Evolutionary conservation across 192 early-diverging fungal species (phyloP).

Genomic region (Podochytrium sp.): DNA sequence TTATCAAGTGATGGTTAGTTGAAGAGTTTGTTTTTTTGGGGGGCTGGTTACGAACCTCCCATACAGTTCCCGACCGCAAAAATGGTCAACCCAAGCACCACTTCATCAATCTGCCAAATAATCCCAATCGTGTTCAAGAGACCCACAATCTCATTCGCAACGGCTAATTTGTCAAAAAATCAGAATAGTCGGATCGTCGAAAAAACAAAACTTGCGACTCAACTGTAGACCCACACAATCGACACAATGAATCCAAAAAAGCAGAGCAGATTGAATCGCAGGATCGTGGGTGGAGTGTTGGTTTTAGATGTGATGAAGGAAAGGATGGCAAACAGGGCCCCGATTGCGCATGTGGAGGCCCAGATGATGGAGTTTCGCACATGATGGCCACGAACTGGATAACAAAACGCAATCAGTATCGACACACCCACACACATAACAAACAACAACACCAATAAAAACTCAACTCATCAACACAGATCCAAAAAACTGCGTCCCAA

Average conservation of each 20-base stretch:
- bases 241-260: conserved; percentile 75
- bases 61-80: conserved; percentile 77
- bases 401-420: too few species aligned
- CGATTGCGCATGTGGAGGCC: conserved; percentile 25
- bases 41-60: conserved; percentile 25
- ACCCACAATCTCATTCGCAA: conserved; percentile 90
- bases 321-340: conserved; percentile 18
- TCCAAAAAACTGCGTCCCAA: conserved; percentile 59
- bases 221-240: conserved; percentile 81
- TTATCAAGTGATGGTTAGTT: neutral
- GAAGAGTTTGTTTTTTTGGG: neutral
- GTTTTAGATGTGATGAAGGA: conserved; percentile 24
- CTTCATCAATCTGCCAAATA: conserved; percentile 76
- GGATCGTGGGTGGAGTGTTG: conserved; percentile 5
- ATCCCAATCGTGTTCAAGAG: conserved; percentile 79
- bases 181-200: neutral
- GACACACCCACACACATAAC: too few species aligned
- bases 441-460: neutral
- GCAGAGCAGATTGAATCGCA: conserved; percentile 34
- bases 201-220: conserved; percentile 20
- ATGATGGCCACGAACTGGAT: conserved; percentile 23
- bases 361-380: conserved; percentile 30
- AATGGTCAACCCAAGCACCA: conserved; percentile 52
- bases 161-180: conserved; percentile 37
- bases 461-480: conserved; percentile 34